These are phyloP conservation scores for Umbilicaria muhlenbergii DNA, from an alignment of 495 filamentous ascomycete genomes.

Conservation along the genomic window DNA sequence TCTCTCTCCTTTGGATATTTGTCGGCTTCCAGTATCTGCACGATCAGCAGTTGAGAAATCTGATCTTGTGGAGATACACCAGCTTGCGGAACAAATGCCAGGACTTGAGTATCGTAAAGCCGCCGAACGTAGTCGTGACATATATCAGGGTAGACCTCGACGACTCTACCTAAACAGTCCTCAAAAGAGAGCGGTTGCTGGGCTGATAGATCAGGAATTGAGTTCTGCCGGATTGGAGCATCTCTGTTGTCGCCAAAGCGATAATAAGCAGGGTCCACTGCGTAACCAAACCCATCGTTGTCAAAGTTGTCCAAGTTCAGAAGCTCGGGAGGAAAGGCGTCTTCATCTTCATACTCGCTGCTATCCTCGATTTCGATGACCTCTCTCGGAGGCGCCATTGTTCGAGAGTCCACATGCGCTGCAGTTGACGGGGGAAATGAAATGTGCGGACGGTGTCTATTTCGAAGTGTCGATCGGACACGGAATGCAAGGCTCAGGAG, in stretches of 20 bases:
- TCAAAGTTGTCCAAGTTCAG: too few relatives aligned
- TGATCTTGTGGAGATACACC: background rate
- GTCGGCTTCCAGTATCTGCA: constrained; percentile 25
- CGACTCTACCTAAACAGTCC: constrained; percentile 24
- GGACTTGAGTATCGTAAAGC: constrained; percentile 18
- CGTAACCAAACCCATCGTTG: too few relatives aligned
- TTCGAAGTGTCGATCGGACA: too few relatives aligned
- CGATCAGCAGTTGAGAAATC: constrained; percentile 19
- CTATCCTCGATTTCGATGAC: constrained; percentile 7
- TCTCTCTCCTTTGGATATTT: constrained; percentile 32
- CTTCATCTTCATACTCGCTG: constrained; percentile 3
- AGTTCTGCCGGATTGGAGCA: too few relatives aligned
- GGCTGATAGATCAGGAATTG: too few relatives aligned
- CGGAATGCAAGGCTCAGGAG: too few relatives aligned
- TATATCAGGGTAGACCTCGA: constrained; percentile 35
- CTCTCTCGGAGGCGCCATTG: background rate
- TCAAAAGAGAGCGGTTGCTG: constrained; percentile 4
- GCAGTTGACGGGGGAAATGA: too few relatives aligned
- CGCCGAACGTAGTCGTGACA: constrained; percentile 24
- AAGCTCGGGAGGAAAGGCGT: too few relatives aligned
- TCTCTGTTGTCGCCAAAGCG: too few relatives aligned
- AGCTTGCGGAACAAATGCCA: background rate
- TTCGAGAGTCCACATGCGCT: too few relatives aligned
- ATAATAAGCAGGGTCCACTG: too few relatives aligned
- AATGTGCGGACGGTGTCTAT: too few relatives aligned